These are phyloP conservation scores for Lichenothelia convexa DNA, from an alignment of 495 filamentous ascomycete genomes.

Conservation along the genomic window DNA sequence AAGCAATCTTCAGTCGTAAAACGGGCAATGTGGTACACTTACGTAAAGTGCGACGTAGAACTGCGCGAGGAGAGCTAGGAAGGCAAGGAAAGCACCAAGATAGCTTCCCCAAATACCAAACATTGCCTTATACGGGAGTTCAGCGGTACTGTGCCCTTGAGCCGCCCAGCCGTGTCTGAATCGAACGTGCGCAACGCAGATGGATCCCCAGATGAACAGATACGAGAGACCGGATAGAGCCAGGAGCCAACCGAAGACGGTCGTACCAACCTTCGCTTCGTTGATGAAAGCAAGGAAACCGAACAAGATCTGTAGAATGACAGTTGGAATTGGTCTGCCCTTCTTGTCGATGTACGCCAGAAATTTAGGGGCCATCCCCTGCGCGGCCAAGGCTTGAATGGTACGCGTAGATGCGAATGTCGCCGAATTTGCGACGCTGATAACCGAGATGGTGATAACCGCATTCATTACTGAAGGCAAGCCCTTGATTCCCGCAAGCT, in stretches of 20 bases:
- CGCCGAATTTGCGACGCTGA: conserved; percentile 46
- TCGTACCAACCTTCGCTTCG: conserved; percentile 6
- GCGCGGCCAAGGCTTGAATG: conserved; percentile 25
- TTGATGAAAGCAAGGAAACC: conserved; percentile 18
- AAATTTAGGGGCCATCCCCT: conserved; percentile 16
- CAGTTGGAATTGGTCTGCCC: conserved; percentile 17
- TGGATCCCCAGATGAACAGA: conserved; percentile 86
- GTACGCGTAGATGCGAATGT: conserved; percentile 37
- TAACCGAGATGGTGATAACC: conserved; percentile 53
- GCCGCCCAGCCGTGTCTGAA: conserved; percentile 69
- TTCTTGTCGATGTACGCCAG: conserved; percentile 17
- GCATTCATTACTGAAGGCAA: conserved; percentile 49
- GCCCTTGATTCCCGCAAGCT: conserved; percentile 32
- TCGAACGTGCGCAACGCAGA: conserved; percentile 78
- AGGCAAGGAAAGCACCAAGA: conserved; percentile 63
- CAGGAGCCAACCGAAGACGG: conserved; percentile 35
- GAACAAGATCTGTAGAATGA: conserved; percentile 16
- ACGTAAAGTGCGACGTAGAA: no score
- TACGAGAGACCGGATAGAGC: conserved; percentile 75
- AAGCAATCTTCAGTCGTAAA: no score
- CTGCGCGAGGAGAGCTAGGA: conserved; percentile 66
- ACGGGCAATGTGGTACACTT: no score
- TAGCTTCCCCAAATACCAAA: conserved; percentile 68
- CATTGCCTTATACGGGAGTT: conserved; percentile 67
- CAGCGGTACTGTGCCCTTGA: conserved; percentile 49